phyloP scores from a whole-genome alignment of 345 rosid genomes.

The Lagerstroemia speciosa region DNA sequence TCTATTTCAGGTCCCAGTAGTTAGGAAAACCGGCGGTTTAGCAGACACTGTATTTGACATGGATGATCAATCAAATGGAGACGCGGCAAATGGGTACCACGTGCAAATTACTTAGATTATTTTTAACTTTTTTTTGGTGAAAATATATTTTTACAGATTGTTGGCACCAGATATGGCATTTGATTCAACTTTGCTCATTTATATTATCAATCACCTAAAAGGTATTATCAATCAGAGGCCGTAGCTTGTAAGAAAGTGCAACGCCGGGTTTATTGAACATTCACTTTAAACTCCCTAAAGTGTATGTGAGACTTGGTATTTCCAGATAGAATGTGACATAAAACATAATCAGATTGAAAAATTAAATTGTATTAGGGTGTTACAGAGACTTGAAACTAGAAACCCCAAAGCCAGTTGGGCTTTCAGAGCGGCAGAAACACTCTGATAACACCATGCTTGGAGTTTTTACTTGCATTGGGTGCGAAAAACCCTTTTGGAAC shows the following conservation, averaged over 20 bases:
- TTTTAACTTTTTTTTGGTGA: too few species aligned
- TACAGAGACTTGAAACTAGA: too few species aligned
- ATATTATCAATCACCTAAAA: too few species aligned
- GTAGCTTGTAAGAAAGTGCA: not conserved
- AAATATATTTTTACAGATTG: not conserved
- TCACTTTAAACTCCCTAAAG: not conserved
- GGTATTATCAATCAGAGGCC: not conserved
- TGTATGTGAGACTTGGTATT: too few species aligned
- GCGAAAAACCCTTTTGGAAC: too few species aligned
- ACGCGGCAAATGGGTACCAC: constrained; percentile 44
- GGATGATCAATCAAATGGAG: constrained; percentile 30
- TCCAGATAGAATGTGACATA: not conserved
- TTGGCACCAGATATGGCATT: not conserved
- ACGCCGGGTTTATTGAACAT: not conserved
- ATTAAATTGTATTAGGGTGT: too few species aligned
- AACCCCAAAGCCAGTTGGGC: not conserved
- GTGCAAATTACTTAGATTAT: not conserved
- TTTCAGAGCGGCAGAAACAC: too few species aligned
- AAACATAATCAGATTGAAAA: not conserved
- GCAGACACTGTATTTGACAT: constrained; percentile 52
- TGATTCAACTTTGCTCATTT: not conserved
- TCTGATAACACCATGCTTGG: too few species aligned
- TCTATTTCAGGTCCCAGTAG: constrained; percentile 39
- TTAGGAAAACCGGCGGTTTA: constrained; percentile 58
- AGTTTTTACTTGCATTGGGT: too few species aligned